These are phyloP conservation scores for Trichoderma parareesei DNA, from an alignment of 495 filamentous ascomycete genomes.

Conservation along the genomic window DNA sequence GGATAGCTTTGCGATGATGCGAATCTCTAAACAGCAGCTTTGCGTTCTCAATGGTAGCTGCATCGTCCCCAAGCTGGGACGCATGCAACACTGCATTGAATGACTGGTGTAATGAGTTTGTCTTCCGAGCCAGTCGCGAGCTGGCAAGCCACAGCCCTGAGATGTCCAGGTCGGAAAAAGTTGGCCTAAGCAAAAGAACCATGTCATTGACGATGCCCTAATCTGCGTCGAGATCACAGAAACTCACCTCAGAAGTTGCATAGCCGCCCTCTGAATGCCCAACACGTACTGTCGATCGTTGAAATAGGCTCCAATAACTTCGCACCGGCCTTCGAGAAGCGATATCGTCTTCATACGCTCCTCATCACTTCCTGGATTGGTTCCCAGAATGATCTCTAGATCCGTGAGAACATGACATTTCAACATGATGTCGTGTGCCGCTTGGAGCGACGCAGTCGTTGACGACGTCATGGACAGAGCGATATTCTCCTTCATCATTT, in stretches of 20 bases:
- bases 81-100: slow-evolving; percentile 92
- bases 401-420: slow-evolving; percentile 82
- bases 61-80: slow-evolving; percentile 69
- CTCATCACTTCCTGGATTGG: slow-evolving; percentile 25
- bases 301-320: slow-evolving; percentile 76
- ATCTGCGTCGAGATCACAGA: not conserved
- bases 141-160: slow-evolving; percentile 80
- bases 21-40: slow-evolving; percentile 91
- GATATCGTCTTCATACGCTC: slow-evolving; percentile 42
- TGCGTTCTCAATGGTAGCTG: slow-evolving; percentile 87
- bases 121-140: slow-evolving; percentile 79
- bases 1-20: slow-evolving; percentile 90
- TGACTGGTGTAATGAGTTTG: slow-evolving; percentile 69
- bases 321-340: slow-evolving; percentile 64
- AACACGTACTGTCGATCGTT: slow-evolving; percentile 91
- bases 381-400: slow-evolving; percentile 66
- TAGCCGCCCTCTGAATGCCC: slow-evolving; percentile 75
- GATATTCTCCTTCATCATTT: slow-evolving; percentile 58
- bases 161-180: slow-evolving; percentile 56
- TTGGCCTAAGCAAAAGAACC: slow-evolving; percentile 24
- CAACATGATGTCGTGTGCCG: slow-evolving; percentile 72
- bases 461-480: slow-evolving; percentile 64
- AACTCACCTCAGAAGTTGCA: slow-evolving; percentile 61
- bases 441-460: slow-evolving; percentile 66
- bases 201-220: slow-evolving; percentile 31